Evolutionary conservation across 2,329 filamentous ascomycete genomes (phyloP), one percentile per base, ranked within the genome.

Genomic region (Aspergillus phoenicis): DNA sequence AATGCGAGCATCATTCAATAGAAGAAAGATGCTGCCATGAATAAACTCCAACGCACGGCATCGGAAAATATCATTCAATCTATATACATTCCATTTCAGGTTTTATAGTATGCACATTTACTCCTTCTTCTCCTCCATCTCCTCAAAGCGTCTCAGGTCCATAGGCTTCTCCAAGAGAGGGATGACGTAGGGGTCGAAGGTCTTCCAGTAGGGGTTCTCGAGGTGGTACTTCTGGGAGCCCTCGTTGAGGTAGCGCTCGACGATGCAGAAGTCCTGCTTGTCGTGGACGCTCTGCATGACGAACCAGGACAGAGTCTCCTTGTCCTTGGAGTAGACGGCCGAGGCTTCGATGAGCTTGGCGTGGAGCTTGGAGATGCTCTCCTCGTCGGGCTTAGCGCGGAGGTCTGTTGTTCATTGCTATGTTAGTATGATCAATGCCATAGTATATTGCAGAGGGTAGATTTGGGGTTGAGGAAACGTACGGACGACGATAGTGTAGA

Each of bases 341-440:
- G 87, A 87, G n/a, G 89, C 89, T 74, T 92, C 89, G 72, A 89
- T 84, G 60, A 92, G 85, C 80, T 91, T 92, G 60, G 85, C 85
- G 69, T 87, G 85, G 61, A 92, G 79, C 76, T 89, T 90, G 63
- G 81, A 78, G 59, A 63, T 63, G 62, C 58, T 63, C 62, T 60
- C 59, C 52, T 57, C 52, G 55, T 60, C 59, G 62, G 58, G 62
- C 59, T 63, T 61, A 56, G 62, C 58, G 49, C 56, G 43, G 48
- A 63, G 55, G 57, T 63, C 61, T 62, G 28, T 28, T 0, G 7
- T 47, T 15, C 26, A 13, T 28, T 11, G 52, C 22, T 41, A 20
- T 38, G 41, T 26, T 15, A 22, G 24, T 26, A 5, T 11, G 8
- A 26, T 8, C 5, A 13, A 15, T 57, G 38, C 2, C 8, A 30